Conservation (phyloP, 805 yeast species). For the Monosporozyma aerobia region DNA sequence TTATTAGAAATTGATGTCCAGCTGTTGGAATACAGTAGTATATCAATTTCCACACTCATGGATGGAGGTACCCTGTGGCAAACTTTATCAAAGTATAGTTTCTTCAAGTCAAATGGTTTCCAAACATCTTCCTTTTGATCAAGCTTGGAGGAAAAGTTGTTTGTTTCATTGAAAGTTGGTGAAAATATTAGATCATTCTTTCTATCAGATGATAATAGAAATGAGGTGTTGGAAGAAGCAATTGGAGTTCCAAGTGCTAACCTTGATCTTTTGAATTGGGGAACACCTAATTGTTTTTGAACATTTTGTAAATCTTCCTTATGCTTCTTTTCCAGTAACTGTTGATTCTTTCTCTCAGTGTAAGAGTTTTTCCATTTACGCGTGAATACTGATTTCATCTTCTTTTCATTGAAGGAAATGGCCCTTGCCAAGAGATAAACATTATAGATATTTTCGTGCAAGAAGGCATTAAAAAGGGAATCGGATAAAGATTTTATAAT, state of each 20-base stretch:
- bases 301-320: constrained; percentile 32
- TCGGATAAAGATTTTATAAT: constrained; percentile 34
- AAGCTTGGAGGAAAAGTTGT: constrained; percentile 28
- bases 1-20: constrained; percentile 27
- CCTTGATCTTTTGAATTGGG: constrained; percentile 17
- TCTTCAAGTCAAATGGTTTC: constrained; percentile 37
- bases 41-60: constrained; percentile 6
- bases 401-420: constrained; percentile 27
- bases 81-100: constrained; percentile 26
- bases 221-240: constrained; percentile 11
- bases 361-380: constrained; percentile 27
- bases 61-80: constrained; percentile 5
- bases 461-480: constrained; percentile 51
- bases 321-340: constrained; percentile 26
- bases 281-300: constrained; percentile 31
- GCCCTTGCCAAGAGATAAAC: constrained; percentile 39
- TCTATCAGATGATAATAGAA: constrained; percentile 16
- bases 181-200: constrained; percentile 15
- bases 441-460: constrained; percentile 46
- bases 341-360: constrained; percentile 32
- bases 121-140: constrained; percentile 35
- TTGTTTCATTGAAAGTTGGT: constrained; percentile 21
- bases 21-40: constrained; percentile 18
- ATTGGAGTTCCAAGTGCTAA: constrained; percentile 16
- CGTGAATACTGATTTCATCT: constrained; percentile 17